A percentile compares a stretch with the other conserved stretches of the same genome.
phyloP scores from a whole-genome alignment of 148 eudicot genomes.

The Amaranthus palmeri region DNA sequence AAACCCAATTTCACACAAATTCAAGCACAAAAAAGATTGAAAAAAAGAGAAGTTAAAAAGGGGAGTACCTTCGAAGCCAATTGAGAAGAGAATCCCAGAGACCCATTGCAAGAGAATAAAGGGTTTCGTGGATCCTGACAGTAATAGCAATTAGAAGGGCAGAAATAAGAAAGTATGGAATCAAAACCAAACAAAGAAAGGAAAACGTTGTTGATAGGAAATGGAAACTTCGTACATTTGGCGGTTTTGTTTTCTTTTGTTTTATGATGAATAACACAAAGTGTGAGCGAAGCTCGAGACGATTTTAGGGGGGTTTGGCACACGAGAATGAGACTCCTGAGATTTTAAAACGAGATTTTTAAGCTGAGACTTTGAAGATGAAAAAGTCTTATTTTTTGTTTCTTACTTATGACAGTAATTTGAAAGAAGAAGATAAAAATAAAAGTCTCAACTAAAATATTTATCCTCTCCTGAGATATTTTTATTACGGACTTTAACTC shows the following conservation, averaged over 20 bases:
- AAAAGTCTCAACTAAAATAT: too few relatives aligned
- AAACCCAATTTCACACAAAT: not conserved
- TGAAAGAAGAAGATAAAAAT: too few relatives aligned
- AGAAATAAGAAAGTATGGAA: not conserved
- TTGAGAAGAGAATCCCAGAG: slow-evolving; percentile 69
- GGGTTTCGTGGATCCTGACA: not conserved
- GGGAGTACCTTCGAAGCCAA: slow-evolving; percentile 71
- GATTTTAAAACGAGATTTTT: too few relatives aligned
- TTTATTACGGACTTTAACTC: too few relatives aligned
- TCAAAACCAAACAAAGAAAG: not conserved
- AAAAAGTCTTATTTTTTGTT: too few relatives aligned
- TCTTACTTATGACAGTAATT: too few relatives aligned
- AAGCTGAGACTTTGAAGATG: too few relatives aligned
- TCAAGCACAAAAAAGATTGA: not conserved
- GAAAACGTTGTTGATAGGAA: slow-evolving; percentile 13
- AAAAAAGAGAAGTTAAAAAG: not conserved
- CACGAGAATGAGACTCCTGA: too few relatives aligned
- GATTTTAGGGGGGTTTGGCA: too few relatives aligned
- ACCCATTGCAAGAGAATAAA: slow-evolving; percentile 50
- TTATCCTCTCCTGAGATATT: too few relatives aligned
- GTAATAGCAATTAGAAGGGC: not conserved
- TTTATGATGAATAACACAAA: too few relatives aligned
- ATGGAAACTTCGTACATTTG: slow-evolving; percentile 19
- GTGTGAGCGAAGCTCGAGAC: too few relatives aligned
- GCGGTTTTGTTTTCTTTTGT: slow-evolving; percentile 1